Evolutionary conservation across 2,329 filamentous ascomycete species (phyloP).

Genomic region (Exophiala viscosa): DNA sequence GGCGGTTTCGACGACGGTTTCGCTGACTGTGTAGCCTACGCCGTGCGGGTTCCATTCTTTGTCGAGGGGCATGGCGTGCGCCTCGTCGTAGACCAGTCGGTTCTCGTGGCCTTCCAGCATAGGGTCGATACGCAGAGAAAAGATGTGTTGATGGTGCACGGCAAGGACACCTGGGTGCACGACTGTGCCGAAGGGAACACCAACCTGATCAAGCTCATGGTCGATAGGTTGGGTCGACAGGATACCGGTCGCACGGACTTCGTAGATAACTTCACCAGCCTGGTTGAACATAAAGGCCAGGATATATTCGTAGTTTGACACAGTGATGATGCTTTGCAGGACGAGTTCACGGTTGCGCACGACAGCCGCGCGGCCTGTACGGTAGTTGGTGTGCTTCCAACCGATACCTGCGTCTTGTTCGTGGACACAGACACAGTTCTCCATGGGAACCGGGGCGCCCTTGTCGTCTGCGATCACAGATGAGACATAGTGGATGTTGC

Average conservation of each 20-base stretch:
- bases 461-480: constrained; percentile 58
- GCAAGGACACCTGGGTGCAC: constrained; percentile 68
- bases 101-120: constrained; percentile 52
- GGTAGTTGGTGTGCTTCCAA: constrained; percentile 70
- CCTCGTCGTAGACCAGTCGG: constrained; percentile 56
- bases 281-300: constrained; percentile 70
- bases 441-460: constrained; percentile 56
- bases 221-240: constrained; percentile 66
- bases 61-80: constrained; percentile 57
- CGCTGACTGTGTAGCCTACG: constrained; percentile 48
- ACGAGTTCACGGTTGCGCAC: constrained; percentile 63
- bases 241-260: constrained; percentile 66
- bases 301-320: constrained; percentile 71
- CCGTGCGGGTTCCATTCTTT: constrained; percentile 50
- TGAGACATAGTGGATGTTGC: constrained; percentile 65
- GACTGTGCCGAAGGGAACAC: constrained; percentile 64
- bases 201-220: constrained; percentile 50
- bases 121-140: constrained; percentile 63
- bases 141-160: constrained; percentile 72
- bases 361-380: constrained; percentile 61
- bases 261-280: constrained; percentile 63
- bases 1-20: constrained; percentile 47
- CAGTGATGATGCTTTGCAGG: constrained; percentile 66
- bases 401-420: constrained; percentile 67
- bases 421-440: constrained; percentile 67